phyloP scores from a whole-genome alignment of 129 eudicot species.

The Flaveria bidentis region DNA sequence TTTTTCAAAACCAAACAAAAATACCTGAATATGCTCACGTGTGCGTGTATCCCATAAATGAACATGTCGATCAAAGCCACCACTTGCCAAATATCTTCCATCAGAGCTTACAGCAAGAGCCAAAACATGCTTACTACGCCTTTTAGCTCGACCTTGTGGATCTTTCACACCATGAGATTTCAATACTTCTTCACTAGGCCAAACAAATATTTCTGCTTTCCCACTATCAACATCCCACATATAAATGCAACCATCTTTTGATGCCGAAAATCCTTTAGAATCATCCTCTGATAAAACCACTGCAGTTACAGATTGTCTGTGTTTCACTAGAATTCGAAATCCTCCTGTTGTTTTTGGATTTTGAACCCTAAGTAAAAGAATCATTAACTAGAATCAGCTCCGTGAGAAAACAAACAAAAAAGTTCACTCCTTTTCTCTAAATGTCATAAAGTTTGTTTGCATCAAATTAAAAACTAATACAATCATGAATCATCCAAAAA shows the following conservation, averaged over 20 bases:
- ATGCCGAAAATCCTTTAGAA: conserved; percentile 77
- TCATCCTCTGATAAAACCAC: conserved; percentile 87
- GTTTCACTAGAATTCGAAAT: conserved; percentile 65
- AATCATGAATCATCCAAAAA: too few species aligned
- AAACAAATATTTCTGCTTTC: conserved; percentile 56
- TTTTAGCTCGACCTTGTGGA: conserved; percentile 75
- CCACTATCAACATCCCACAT: conserved; percentile 88
- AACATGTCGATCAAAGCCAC: conserved; percentile 93
- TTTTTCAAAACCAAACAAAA: neutral
- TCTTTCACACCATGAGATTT: conserved; percentile 80
- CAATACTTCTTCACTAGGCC: conserved; percentile 80
- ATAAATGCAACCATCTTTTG: conserved; percentile 80
- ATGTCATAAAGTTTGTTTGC: neutral
- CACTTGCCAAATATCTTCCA: conserved; percentile 90
- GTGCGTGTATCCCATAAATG: conserved; percentile 96
- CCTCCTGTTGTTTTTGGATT: conserved; percentile 54
- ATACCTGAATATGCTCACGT: conserved; percentile 79
- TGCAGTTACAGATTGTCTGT: conserved; percentile 87
- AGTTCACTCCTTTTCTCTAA: neutral
- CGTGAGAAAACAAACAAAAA: neutral
- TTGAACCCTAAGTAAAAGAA: conserved; percentile 52
- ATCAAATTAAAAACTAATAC: too few species aligned
- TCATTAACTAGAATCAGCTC: conserved; percentile 15
- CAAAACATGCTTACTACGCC: conserved; percentile 77
- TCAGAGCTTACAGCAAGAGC: conserved; percentile 91